These are phyloP conservation scores for Kwoniella shivajii DNA, from an alignment of 1,284 basidiomycete genomes.

Conservation along the genomic window DNA sequence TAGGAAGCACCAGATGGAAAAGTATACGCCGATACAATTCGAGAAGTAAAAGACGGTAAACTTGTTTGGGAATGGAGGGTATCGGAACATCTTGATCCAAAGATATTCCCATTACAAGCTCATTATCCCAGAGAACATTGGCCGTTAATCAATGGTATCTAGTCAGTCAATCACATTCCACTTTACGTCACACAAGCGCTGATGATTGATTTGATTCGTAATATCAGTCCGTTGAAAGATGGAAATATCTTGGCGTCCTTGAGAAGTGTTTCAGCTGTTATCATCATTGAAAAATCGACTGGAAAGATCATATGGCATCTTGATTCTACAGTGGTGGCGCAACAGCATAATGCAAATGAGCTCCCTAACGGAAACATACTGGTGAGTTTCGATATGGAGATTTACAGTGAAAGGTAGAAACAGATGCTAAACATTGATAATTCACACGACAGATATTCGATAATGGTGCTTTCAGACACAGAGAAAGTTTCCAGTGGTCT, in stretches of 20 bases:
- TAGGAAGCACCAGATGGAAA: constrained; percentile 30
- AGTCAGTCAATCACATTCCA: constrained; percentile 9
- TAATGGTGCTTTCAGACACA: constrained; percentile 25
- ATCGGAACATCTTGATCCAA: constrained; percentile 23
- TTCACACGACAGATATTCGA: constrained; percentile 18
- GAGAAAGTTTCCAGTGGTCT: constrained; percentile 23
- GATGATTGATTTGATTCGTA: background rate
- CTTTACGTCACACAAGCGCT: background rate
- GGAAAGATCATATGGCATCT: constrained; percentile 28
- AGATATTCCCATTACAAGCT: constrained; percentile 22
- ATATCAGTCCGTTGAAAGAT: constrained; percentile 18
- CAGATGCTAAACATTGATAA: background rate
- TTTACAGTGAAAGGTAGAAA: background rate
- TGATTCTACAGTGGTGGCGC: constrained; percentile 22
- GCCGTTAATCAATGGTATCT: constrained; percentile 27
- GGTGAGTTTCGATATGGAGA: background rate
- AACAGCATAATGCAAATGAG: constrained; percentile 26
- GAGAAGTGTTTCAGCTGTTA: constrained; percentile 25
- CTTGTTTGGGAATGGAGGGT: constrained; percentile 28
- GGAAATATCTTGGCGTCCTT: constrained; percentile 27
- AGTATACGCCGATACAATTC: constrained; percentile 26
- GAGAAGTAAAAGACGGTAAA: constrained; percentile 26
- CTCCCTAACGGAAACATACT: constrained; percentile 29
- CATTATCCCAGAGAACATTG: constrained; percentile 27
- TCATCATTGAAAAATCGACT: constrained; percentile 25